Evolutionary conservation across 331 rosid species (phyloP).

Genomic region (Prunus yedoensis): DNA sequence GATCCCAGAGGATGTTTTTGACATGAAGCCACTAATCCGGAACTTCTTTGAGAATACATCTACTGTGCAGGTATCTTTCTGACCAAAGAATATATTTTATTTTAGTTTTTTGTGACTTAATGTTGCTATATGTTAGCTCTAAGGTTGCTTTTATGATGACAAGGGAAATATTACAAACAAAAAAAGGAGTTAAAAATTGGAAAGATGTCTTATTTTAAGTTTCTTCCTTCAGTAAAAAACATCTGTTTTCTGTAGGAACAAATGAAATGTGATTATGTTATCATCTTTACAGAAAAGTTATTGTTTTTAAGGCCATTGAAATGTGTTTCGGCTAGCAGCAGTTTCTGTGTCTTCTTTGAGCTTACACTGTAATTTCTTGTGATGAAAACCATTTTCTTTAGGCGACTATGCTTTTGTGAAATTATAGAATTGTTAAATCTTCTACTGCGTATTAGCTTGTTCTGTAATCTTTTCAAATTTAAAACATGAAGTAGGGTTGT

Average conservation of each 20-base stretch:
- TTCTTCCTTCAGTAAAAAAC: background rate
- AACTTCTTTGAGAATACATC: slow-evolving; percentile 84
- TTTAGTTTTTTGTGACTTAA: background rate
- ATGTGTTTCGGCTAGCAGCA: background rate
- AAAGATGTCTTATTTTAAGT: background rate
- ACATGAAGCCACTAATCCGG: slow-evolving; percentile 67
- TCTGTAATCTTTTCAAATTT: background rate
- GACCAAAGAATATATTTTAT: background rate
- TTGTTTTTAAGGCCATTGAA: background rate
- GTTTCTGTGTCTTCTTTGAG: background rate
- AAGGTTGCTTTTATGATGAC: background rate
- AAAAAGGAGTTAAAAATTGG: background rate
- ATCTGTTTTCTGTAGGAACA: background rate
- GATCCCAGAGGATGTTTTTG: slow-evolving; percentile 71
- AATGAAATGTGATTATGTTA: no score
- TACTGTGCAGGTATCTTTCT: slow-evolving; percentile 69
- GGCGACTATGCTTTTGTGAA: background rate
- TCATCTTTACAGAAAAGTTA: background rate
- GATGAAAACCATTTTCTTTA: background rate
- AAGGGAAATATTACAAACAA: background rate
- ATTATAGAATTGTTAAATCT: background rate
- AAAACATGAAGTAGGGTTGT: background rate
- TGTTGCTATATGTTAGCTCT: background rate
- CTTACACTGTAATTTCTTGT: background rate
- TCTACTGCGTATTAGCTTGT: background rate